Evolutionary conservation across 768 basidiomycete species (phyloP), one percentile per base, ranked within the genome.

Genomic region (Lactarius evosmus): DNA sequence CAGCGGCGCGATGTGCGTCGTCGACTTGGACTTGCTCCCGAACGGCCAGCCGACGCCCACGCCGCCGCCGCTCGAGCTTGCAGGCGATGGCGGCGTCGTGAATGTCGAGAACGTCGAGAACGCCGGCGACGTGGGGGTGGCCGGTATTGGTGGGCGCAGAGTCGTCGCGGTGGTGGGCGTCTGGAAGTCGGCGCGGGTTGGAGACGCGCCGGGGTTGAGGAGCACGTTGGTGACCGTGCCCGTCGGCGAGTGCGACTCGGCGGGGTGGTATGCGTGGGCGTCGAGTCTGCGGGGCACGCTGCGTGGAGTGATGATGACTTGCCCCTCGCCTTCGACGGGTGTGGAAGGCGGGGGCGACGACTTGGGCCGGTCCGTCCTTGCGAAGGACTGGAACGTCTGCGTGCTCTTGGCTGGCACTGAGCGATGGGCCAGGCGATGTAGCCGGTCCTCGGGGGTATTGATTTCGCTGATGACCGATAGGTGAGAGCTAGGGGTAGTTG

Each of bases 401-500:
- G 54, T 22, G 19, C 50, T 61, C 11, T 66, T 53, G 9, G 22
- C 36, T 22, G 56, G 49, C 27, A 17, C 17, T 27, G 63, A 32
- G 33, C 36, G 49, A 7, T 40, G 30, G 14, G 60, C 54, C 14
- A 49, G 16, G 12, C 51, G 36, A 12, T 44, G 56, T 32, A 44
- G 12, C 19, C 9, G 54, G n/a, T 53, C 52, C 44, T 59, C 65
- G 11, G 46, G 17, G 49, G 16, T 33, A 19, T 59, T 32, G 54
- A 63, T 36, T 22, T 67, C 67, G 30, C 49, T 60, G 50, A 68
- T 68, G 16, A 25, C 56, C 7, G 67, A 34, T 19, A 68, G 55
- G n/a, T 67, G 64, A 25, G 38, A 53, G 33, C 17, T 27, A 4
- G 61, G 14, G 14, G 27, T 32, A 6, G 9, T 7, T 19, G 30